Evolutionary conservation across 345 rosid species (phyloP), one percentile per base, ranked within the genome.

Genomic region (Syzygium aqueum): DNA sequence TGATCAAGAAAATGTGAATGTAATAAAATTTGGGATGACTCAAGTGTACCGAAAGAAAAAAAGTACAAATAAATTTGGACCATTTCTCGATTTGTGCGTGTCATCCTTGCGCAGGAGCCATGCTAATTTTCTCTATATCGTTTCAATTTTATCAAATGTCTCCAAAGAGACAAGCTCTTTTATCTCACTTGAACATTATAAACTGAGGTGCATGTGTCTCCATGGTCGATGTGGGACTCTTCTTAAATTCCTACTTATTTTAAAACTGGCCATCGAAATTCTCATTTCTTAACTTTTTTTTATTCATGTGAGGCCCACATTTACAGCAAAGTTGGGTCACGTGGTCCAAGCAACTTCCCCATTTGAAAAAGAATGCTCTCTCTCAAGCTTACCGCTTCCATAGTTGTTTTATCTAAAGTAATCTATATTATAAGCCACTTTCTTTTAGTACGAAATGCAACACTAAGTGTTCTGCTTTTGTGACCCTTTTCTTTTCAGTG

Each of bases 81-180:
- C 7, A 67, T 67, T 73, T 33, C 25, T 73, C 2, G 7, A 73
- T 9, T 19, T 33, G 3, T 73, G 49, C 7, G 25, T 19, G 80
- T 33, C 80, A 73, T 73, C 3, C 25, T 73, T 73, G 49, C 3
- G 3, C 11, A 33, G 22, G 63, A 6, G 11, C 43, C 43, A 67
- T 73, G 43, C 12, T 73, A 73, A 73, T 37, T 14, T 73, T 10
- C 0, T 19, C 49, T 73, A 12, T 5, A 33, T 73, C 27, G 11
- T 73, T 73, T 13, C 49, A 21, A 73, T 37, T 73, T 33, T 73
- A 37, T 37, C 7, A 14, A 49, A 73, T 73, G 12, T 73, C 6
- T 67, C 11, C 12, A 1, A 57, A 57, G 28, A 57, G 6, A 16
- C 1, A 3, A 16, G 0, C 12, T 16, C 10, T 3, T 0, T 0